Evolutionary conservation across 805 yeast species (phyloP), one percentile per base, ranked within the genome.

Genomic region (Yamadazyma phyllophila): DNA sequence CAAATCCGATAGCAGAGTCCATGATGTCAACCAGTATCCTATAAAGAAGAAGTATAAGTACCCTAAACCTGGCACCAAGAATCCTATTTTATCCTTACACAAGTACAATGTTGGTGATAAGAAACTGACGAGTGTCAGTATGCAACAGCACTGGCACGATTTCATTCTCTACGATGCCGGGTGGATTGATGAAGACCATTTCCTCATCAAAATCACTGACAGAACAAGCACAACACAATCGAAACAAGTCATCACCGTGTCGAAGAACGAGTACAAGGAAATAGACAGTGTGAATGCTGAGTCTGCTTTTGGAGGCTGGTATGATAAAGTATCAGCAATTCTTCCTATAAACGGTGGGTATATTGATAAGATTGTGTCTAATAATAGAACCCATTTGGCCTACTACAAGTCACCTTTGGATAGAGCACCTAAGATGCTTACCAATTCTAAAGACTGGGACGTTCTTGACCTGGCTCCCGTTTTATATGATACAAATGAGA

Each of bases 361-460:
- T 63, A 74, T 94, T 46, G 99, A 94, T 62, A 74, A 87, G 4
- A 67, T 79, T 9, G 78, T 76, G 13, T 67, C 66, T 29, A 66
- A 80, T 48, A 81, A 81, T 0, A 79, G 66, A 59, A 77, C 74
- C 46, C 97, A 91, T 61, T 68, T 94, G 48, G 97, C 87, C 0
- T 87, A 83, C 60, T 94, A 80, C 61, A 71, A 85, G 2, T 85
- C 90, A 7, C 78, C 88, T 1, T 53, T 61, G 7, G 55, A 77
- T 10, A 51, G 60, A 0, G 57, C 59, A 2, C 79, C 81, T 1
- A 73, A 73, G 33, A 60, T 83, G 7, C 58, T 84, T n/a, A 71
- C 95, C 3, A 41, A 50, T 0, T 47, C 64, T 2, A 94, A 96
- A 12, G 66, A 76, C 0, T 92, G 96, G 95, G 97, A 92, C 59